These are phyloP conservation scores for Dipodascus geniculatus DNA, from an alignment of 805 yeast genomes.

Conservation along the genomic window DNA sequence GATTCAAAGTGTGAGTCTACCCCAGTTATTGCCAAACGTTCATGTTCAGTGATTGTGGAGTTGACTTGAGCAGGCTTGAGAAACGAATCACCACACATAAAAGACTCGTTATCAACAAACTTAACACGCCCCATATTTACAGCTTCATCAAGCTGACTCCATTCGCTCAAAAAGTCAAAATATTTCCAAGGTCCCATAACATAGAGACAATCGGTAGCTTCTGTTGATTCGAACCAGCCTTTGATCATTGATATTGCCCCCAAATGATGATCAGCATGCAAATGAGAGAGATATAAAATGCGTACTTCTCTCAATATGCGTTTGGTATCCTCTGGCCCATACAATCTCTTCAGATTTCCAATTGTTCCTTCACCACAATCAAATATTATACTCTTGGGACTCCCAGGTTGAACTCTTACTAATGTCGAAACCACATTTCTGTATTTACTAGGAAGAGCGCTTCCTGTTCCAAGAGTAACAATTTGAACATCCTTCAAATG, in stretches of 20 bases:
- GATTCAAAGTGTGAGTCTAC: background rate
- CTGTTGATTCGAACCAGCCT: conserved; percentile 39
- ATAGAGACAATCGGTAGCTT: conserved; percentile 28
- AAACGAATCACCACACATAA: conserved; percentile 30
- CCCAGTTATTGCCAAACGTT: background rate
- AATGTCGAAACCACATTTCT: conserved; percentile 79
- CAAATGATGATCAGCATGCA: conserved; percentile 95
- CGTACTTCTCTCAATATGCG: conserved; percentile 48
- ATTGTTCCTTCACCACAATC: conserved; percentile 96
- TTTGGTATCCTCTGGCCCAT: conserved; percentile 34
- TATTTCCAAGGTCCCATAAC: conserved; percentile 70
- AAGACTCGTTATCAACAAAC: conserved; percentile 51
- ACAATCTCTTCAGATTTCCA: conserved; percentile 56
- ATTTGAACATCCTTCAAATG: conserved; percentile 33
- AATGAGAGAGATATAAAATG: conserved; percentile 66
- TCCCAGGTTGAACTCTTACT: conserved; percentile 48
- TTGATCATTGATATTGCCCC: conserved; percentile 63
- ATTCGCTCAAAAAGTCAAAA: conserved; percentile 53
- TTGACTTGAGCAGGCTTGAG: conserved; percentile 1
- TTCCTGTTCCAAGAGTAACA: conserved; percentile 83
- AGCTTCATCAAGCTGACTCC: conserved; percentile 40
- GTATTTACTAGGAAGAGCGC: conserved; percentile 74
- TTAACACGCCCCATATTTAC: conserved; percentile 32
- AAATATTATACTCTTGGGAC: conserved; percentile 35
- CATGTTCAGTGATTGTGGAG: background rate